Percentiles rank a stretch among this genome's conserved stretches.
phyloP scores from a whole-genome alignment of 2,329 filamentous ascomycete species.

The Cytospora piceicola region DNA sequence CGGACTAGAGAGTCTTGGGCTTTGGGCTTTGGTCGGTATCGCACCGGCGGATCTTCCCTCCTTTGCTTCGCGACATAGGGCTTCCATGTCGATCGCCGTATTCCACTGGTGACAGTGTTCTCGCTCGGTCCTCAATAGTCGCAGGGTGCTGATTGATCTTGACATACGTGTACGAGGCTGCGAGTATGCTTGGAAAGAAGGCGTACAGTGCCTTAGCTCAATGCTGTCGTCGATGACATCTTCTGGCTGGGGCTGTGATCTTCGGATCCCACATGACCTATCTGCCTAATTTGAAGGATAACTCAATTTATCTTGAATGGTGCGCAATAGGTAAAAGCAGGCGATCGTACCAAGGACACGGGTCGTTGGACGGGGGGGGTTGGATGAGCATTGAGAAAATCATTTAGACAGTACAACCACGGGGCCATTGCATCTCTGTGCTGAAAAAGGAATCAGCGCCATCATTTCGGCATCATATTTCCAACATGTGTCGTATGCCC shows the following conservation, averaged over 20 bases:
- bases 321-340: not conserved
- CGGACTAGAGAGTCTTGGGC: slow-evolving; percentile 4
- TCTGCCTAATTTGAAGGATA: not conserved
- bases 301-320: not conserved
- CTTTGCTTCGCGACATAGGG: not conserved
- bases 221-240: not conserved
- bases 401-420: not conserved
- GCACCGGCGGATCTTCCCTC: slow-evolving; percentile 3
- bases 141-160: not conserved
- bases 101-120: slow-evolving; percentile 11
- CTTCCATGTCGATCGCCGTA: slow-evolving; percentile 15
- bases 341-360: not conserved
- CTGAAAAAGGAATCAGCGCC: not conserved
- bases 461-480: not conserved
- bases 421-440: not conserved
- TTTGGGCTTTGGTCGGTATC: not conserved
- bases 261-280: not conserved
- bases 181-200: not conserved
- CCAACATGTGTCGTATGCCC: not conserved
- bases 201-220: not conserved
- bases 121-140: not conserved
- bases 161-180: not conserved
- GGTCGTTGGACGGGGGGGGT: not conserved
- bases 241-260: not conserved
- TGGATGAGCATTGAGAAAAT: not conserved